Conservation (phyloP, 2,329 filamentous ascomycete genomes). For the Trichoderma lentiforme region DNA sequence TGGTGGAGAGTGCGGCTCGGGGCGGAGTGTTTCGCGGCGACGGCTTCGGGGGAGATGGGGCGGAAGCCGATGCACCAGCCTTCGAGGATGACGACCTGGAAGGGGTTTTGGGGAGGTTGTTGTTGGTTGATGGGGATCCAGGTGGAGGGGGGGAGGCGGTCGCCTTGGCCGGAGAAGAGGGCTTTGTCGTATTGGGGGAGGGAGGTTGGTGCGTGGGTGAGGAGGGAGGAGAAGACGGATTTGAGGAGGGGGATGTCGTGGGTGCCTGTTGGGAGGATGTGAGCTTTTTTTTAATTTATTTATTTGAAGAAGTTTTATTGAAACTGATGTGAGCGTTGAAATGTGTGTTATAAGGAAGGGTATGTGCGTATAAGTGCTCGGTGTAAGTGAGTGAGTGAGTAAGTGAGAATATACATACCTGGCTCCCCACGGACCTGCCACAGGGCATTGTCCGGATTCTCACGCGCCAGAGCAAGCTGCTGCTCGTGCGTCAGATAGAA, state of each 20-base stretch:
- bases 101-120: constrained; percentile 26
- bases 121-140: constrained; percentile 61
- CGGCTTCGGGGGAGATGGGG: constrained; percentile 50
- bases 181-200: constrained; percentile 84
- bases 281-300: background rate
- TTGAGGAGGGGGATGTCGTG: constrained; percentile 69
- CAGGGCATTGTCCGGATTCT: constrained; percentile 68
- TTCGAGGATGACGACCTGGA: constrained; percentile 73
- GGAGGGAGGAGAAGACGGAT: constrained; percentile 58
- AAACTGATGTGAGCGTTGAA: background rate
- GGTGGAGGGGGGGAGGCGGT: constrained; percentile 59
- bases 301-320: background rate
- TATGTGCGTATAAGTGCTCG: background rate
- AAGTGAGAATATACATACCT: constrained; percentile 38
- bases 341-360: background rate
- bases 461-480: constrained; percentile 61
- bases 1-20: constrained; percentile 47
- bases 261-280: constrained; percentile 39
- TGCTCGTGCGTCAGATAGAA: constrained; percentile 75
- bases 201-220: constrained; percentile 49
- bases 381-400: background rate
- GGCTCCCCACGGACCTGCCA: constrained; percentile 82
- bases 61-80: constrained; percentile 90
- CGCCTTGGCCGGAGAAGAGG: constrained; percentile 69
- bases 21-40: constrained; percentile 51